A percentile compares a stretch with the other conserved stretches of the same genome.
These are phyloP conservation scores for Colletotrichum paranaense DNA, from an alignment of 2,329 filamentous ascomycete species.

Conservation along the genomic window DNA sequence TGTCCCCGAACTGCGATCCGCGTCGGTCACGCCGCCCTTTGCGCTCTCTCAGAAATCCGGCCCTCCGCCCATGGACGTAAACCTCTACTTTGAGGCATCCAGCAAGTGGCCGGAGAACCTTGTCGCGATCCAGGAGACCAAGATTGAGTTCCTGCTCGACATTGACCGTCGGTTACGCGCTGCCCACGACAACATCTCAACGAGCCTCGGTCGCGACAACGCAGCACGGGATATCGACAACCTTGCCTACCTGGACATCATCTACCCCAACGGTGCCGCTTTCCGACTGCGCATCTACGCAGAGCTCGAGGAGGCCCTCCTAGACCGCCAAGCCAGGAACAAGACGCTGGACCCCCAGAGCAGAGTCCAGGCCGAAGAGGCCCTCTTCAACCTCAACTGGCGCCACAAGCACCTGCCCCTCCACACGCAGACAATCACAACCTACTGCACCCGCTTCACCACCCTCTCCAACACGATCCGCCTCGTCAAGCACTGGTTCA, in stretches of 20 bases:
- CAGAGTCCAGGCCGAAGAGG: constrained; percentile 76
- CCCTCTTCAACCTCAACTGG: constrained; percentile 78
- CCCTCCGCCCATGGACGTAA: constrained; percentile 75
- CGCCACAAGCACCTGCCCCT: constrained; percentile 78
- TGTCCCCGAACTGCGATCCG: constrained; percentile 78
- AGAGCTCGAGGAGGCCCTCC: constrained; percentile 84
- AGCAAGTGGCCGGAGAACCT: constrained; percentile 94
- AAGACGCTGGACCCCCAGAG: constrained; percentile 73
- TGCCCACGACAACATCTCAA: constrained; percentile 68
- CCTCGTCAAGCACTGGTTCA: constrained; percentile 90
- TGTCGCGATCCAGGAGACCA: constrained; percentile 90
- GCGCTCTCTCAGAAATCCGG: constrained; percentile 57
- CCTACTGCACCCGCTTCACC: constrained; percentile 82
- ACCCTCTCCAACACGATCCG: constrained; percentile 86
- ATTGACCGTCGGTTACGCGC: constrained; percentile 78
- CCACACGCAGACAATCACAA: constrained; percentile 84
- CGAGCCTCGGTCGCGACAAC: constrained; percentile 85
- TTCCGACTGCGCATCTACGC: constrained; percentile 92
- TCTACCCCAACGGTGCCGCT: constrained; percentile 75
- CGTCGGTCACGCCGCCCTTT: constrained; percentile 69
- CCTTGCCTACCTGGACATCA: constrained; percentile 83
- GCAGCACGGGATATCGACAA: constrained; percentile 76
- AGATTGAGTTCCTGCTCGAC: constrained; percentile 87
- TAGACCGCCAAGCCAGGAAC: constrained; percentile 83
- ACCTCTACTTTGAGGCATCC: constrained; percentile 93